Evolutionary conservation across 176 grass and related monocot species (phyloP), one percentile per base, ranked within the genome.

Genomic region (Triticum urartu): DNA sequence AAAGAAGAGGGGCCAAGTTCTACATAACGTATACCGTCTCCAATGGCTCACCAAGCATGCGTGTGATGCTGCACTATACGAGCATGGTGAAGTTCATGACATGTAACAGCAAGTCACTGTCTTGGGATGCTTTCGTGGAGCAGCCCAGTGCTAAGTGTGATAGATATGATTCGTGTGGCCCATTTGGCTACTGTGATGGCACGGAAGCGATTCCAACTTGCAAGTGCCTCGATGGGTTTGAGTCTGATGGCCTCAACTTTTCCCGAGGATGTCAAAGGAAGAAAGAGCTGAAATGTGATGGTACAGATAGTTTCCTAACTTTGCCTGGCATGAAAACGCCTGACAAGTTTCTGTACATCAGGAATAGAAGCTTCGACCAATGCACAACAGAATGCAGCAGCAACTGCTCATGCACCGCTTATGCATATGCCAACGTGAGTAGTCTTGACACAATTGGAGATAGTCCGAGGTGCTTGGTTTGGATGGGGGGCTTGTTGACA

Each of bases 381-480:
- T 90, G 73, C 30, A 24, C 60, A 13, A 81, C 52, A 60, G 69
- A 88, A 59, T 95, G 91, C 48, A 82, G 65, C 18, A 10, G 13
- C 4, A 82, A 85, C 64, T 95, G 93, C 78, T 92, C 86, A 0
- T 95, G 91, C 28, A 45, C 54, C 18, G 93, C 81, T 1, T 93
- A 95, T 63, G 87, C 94, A 5, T 89, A 89, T 36, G 35, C 68
- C 13, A 85, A 11, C 5, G 20, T 47, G 1, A 34, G 43, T 3
- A 15, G 21, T 0, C 11, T 0, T 0, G 86, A 91, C 25, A 0
- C 47, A 52, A 52, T 5, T 52, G 48, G 48, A 52, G 47, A 50
- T 39, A 33, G 66, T 52, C 75, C 91, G 0, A 88, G 87, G n/a
- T 95, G 94, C 77, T 82, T 95, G 8, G 32, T 93, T 66, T 95